Percentiles rank a stretch among this genome's conserved stretches.
Evolutionary conservation across 306 rosid genomes (phyloP).

Genomic region (Inga oerstediana): DNA sequence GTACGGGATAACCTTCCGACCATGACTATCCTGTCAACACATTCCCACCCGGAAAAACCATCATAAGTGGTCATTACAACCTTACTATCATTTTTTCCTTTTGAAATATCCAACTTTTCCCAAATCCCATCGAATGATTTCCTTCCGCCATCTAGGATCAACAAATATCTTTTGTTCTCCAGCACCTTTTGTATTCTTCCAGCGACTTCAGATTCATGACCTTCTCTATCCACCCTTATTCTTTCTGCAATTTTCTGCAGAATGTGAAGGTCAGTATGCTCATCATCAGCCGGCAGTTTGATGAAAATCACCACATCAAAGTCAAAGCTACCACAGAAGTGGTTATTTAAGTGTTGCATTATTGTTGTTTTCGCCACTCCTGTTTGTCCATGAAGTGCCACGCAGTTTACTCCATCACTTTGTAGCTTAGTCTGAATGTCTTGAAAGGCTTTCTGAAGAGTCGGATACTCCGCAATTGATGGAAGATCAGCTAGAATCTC

Average conservation of each 20-base stretch:
- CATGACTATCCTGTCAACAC: too few species aligned
- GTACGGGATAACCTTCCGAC: not conserved
- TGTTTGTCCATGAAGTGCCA: not conserved
- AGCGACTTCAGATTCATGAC: not conserved
- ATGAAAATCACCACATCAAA: slow-evolving; percentile 5
- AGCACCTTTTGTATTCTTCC: slow-evolving; percentile 16
- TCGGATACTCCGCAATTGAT: not conserved
- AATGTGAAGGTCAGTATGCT: not conserved
- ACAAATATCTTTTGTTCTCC: slow-evolving; percentile 14
- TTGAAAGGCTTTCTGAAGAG: not conserved
- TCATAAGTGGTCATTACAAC: slow-evolving; percentile 20
- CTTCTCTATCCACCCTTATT: not conserved
- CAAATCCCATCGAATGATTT: not conserved
- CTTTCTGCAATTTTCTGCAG: not conserved
- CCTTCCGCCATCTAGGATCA: slow-evolving; percentile 36
- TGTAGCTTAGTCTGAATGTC: too few species aligned
- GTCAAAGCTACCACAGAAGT: not conserved
- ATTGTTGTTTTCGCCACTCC: not conserved
- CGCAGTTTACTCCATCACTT: not conserved
- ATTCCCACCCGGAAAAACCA: too few species aligned
- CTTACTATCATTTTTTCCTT: slow-evolving; percentile 15
- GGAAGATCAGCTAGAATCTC: not conserved
- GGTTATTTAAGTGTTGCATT: not conserved
- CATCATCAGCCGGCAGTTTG: not conserved
- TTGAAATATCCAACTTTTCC: not conserved